Base-by-base conservation (phyloP, 2,329 filamentous ascomycete species). In the Talaromyces verruculosus region DNA sequence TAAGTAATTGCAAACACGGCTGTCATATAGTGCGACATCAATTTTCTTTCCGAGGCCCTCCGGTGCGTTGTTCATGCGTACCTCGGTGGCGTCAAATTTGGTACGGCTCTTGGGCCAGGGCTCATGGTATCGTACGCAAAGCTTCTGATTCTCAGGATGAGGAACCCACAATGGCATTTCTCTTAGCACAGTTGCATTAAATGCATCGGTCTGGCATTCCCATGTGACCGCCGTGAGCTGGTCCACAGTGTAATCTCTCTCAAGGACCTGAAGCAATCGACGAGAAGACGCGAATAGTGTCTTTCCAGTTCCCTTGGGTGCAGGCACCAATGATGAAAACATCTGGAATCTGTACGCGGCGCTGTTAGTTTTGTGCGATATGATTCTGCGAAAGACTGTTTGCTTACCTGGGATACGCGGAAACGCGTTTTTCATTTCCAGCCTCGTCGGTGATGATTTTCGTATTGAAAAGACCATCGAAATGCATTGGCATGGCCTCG, bases 91-190 rank as follows among this genome's bases (percentile, higher is more conserved):
- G 7, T 83, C 81, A 53, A 85, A 86, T 15, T 75, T 76, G 0
- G 85, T 86, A 72, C 81, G 84, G n/a, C 75, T 77, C 53, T 81
- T 76, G 0, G 83, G 82, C 84, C 84, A 86, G 0, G 83, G 82
- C 68, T 87, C 83, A 66, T 86, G 84, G 70, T 83, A 87, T 25
- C 84, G 80, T 5, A 87, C 69, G 68, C 84, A 87, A 0, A 83
- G 80, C 13, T 77, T 74, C 0, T 76, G 77, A 0, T 81, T 84
- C 0, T 74, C 74, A 0, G 82, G 83, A 65, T 87, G 84, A 0
- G 75, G 69, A 1, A 80, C 67, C 0, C 85, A 75, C 3, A 87
- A 70, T 0, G 81, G 82, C 0, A 86, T 73, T 1, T 78, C 77
- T 2, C 68, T 74, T n/a, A 86, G 72, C 2, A 75, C 75, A 0